Evolutionary conservation across 208 protist genomes (phyloP), one percentile per base, ranked within the genome.

Genomic region (Wallacemonas sp.): DNA sequence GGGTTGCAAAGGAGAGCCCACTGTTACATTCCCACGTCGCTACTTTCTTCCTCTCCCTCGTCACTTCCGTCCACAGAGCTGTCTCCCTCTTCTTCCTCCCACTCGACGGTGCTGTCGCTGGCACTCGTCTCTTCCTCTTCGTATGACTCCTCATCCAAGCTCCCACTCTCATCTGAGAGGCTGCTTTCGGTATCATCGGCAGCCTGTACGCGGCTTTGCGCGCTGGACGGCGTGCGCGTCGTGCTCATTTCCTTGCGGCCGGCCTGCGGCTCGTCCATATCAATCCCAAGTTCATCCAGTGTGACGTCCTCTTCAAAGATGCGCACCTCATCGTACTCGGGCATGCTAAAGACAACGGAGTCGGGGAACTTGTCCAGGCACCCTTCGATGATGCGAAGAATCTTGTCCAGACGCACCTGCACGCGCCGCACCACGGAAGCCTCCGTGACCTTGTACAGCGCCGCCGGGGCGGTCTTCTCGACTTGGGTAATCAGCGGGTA

Each of bases 391-490:
- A 94, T 25, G 14, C 57, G 14, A 8, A 94, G 33, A 25, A 94
- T 55, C 57, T 94, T 94, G 44, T 90, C 81, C 10, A 91, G 59
- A 2, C 88, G 84, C 18, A 52, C 64, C 68, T 94, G 85, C 5
- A 77, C 70, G 39, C 77, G 85, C 18, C 69, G 52, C 22, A 91
- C 45, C 1, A 90, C 73, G 10, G 77, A 82, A 10, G 77, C 48
- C 26, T 76, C 55, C 16, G 65, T 80, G 28, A 94, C 79, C 11
- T 74, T 49, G 61, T 87, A 94, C 33, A 90, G 72, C 16, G 61
- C 39, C 0, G 72, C 39, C 11, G 79, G 77, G 25, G 89, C 16
- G 0, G 14, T 45, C 36, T 22, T 25, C 8, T 81, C 76, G 5
- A 94, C 61, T 2, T 74, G 26, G 26, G 33, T 57, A 25, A 86